A percentile compares a stretch with the other conserved stretches of the same genome.
Conservation (phyloP, 805 yeast species). For the Candida silvatica region DNA sequence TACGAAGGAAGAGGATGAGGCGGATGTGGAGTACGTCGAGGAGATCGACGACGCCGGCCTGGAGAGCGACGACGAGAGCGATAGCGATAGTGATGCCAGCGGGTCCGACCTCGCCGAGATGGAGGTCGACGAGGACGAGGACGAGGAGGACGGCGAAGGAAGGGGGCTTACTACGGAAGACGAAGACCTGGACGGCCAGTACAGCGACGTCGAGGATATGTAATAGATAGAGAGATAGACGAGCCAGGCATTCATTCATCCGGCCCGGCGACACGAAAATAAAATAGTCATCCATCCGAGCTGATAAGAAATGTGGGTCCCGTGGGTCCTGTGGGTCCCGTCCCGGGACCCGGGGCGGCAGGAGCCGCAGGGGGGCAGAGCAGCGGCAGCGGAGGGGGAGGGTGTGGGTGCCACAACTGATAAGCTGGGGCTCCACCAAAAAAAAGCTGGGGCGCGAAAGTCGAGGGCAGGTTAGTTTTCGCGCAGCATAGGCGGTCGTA, state of each 20-base stretch:
- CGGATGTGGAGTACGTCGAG: slow-evolving; percentile 57
- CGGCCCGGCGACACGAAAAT: no score
- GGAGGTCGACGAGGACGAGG: slow-evolving; percentile 17
- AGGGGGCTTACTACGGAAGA: slow-evolving; percentile 21
- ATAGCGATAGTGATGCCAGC: slow-evolving; percentile 12
- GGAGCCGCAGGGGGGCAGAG: neutral
- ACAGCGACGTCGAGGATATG: slow-evolving; percentile 32
- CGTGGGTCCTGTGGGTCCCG: neutral
- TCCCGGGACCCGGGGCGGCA: neutral
- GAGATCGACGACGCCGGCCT: slow-evolving; percentile 48
- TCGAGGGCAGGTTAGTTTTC: no score
- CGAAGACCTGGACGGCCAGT: slow-evolving; percentile 35
- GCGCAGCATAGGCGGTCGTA: no score
- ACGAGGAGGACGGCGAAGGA: slow-evolving; percentile 15
- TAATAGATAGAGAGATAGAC: no score
- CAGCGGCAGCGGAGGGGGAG: no score
- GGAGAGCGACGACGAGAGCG: slow-evolving; percentile 14
- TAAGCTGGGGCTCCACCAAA: no score
- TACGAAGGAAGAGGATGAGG: slow-evolving; percentile 29
- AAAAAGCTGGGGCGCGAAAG: no score
- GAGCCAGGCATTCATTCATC: no score
- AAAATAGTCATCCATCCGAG: no score
- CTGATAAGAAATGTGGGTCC: neutral
- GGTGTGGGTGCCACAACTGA: no score
- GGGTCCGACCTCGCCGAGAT: slow-evolving; percentile 15